A percentile compares a stretch with the other conserved stretches of the same genome.
These are phyloP conservation scores for Aspergillus fructus DNA, from an alignment of 2,329 filamentous ascomycete species.

Conservation along the genomic window DNA sequence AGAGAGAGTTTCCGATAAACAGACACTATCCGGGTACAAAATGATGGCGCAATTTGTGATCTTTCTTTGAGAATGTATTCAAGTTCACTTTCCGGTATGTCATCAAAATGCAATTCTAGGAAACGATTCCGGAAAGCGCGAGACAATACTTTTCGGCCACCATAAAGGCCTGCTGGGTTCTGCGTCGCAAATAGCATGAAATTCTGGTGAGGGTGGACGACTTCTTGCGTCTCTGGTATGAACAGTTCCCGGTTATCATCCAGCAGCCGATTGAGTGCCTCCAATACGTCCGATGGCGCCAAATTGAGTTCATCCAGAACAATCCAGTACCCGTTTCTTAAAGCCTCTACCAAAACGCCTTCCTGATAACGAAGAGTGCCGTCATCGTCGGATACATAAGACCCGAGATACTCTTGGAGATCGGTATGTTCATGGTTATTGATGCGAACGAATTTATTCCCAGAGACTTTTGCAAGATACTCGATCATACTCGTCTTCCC, in stretches of 20 bases:
- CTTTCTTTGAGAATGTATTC: constrained; percentile 87
- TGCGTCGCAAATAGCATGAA: constrained; percentile 99
- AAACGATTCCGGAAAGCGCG: constrained; percentile 96
- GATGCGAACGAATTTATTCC: constrained; percentile 96
- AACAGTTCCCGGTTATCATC: constrained; percentile 96
- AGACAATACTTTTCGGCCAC: constrained; percentile 88
- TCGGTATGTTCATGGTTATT: constrained; percentile 99
- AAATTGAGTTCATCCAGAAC: constrained; percentile 96
- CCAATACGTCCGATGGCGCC: constrained; percentile 93
- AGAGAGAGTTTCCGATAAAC: constrained; percentile 93
- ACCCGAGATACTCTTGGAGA: constrained; percentile 94
- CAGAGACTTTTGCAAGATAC: constrained; percentile 92
- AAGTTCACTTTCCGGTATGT: constrained; percentile 92
- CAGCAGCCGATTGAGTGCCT: constrained; percentile 89
- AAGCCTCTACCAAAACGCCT: constrained; percentile 85
- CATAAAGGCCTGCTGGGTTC: constrained; percentile 93
- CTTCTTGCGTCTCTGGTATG: constrained; percentile 93
- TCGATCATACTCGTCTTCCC: constrained; percentile 99
- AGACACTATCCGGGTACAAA: constrained; percentile 85
- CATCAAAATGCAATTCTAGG: constrained; percentile 93
- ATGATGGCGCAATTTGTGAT: constrained; percentile 84
- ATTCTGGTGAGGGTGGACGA: constrained; percentile 85
- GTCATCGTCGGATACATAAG: constrained; percentile 82
- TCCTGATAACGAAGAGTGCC: constrained; percentile 90
- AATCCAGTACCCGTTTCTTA: constrained; percentile 94